phyloP scores from a whole-genome alignment of 345 rosid genomes.

The Camelina neglecta region DNA sequence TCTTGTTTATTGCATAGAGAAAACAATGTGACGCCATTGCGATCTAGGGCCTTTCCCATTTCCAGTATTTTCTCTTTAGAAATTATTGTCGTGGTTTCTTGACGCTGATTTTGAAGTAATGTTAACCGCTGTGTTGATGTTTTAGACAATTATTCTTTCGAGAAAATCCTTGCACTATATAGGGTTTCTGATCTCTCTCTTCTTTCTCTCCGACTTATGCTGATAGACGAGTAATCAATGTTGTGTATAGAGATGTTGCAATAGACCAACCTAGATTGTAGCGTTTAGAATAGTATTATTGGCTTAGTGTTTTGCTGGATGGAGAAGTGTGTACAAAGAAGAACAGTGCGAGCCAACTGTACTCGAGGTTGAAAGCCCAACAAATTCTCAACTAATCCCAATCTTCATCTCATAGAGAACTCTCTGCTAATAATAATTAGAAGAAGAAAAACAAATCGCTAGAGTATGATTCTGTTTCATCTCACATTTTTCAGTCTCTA shows the following conservation, averaged over 20 bases:
- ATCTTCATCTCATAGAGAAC: slow-evolving; percentile 1
- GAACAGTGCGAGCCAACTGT: slow-evolving; percentile 34
- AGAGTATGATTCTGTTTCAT: neutral
- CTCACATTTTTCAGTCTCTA: slow-evolving; percentile 8
- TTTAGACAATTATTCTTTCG: neutral
- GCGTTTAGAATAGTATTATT: neutral
- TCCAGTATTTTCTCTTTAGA: slow-evolving; percentile 17
- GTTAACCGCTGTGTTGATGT: slow-evolving; percentile 6
- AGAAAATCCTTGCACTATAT: slow-evolving; percentile 5
- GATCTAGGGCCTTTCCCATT: slow-evolving; percentile 13
- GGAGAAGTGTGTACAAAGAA: slow-evolving; percentile 10
- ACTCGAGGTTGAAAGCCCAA: slow-evolving; percentile 45
- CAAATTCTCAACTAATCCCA: slow-evolving; percentile 33
- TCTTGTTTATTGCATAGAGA: slow-evolving; percentile 25
- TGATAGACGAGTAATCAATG: neutral
- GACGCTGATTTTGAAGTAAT: slow-evolving; percentile 19
- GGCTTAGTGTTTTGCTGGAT: slow-evolving; percentile 3
- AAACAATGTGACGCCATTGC: slow-evolving; percentile 27
- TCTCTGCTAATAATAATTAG: neutral
- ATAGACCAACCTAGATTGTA: neutral
- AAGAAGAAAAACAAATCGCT: too few species aligned
- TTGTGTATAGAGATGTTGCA: neutral
- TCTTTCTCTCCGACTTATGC: neutral
- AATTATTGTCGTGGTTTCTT: slow-evolving; percentile 10
- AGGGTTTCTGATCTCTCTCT: neutral